phyloP scores from a whole-genome alignment of 129 eudicot genomes.

The Arctium lappa region DNA sequence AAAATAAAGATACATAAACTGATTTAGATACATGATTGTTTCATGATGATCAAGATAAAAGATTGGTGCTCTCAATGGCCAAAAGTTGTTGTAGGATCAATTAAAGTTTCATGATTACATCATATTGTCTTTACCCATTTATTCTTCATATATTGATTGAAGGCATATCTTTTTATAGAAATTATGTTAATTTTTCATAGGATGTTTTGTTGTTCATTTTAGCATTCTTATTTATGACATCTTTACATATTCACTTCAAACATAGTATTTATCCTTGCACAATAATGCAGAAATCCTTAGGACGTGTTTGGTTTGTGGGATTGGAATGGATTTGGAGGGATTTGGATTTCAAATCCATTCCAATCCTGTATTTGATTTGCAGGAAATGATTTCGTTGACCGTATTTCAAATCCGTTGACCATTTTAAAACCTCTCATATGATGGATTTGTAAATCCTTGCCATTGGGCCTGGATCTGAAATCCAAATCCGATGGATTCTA shows the following conservation, averaged over 20 bases:
- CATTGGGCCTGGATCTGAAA: too few species aligned
- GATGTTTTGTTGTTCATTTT: background rate
- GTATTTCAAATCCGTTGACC: too few species aligned
- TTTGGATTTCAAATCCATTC: too few species aligned
- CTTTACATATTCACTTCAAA: background rate
- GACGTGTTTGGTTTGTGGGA: too few species aligned
- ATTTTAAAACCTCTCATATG: too few species aligned
- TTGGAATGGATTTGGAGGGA: too few species aligned
- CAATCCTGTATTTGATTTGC: too few species aligned
- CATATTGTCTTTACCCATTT: background rate
- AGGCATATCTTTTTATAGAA: too few species aligned
- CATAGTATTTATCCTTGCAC: background rate
- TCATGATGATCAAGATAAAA: background rate
- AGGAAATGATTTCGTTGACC: too few species aligned
- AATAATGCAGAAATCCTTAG: background rate
- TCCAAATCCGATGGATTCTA: too few species aligned
- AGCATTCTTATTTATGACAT: background rate
- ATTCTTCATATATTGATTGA: background rate
- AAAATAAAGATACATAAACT: too few species aligned
- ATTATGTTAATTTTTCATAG: background rate
- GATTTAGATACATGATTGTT: background rate
- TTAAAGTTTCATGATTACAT: background rate
- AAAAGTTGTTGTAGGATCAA: background rate
- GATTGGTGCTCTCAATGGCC: background rate
- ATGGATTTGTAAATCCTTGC: too few species aligned